phyloP scores from a whole-genome alignment of 495 filamentous ascomycete species.

The Apiosordaria backusii region DNA sequence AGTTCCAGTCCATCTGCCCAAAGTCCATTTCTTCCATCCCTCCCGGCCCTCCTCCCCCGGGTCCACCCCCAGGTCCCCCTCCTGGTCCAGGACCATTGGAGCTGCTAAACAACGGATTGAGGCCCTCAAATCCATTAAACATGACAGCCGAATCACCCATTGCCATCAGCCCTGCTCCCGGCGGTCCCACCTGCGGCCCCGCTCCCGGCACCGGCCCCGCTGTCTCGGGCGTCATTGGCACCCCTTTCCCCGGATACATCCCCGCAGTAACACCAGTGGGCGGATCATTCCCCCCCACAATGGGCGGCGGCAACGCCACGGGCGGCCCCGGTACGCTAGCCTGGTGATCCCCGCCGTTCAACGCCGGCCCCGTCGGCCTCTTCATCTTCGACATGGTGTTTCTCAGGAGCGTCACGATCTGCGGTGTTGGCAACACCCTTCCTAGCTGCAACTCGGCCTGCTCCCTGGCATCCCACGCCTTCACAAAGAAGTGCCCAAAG shows the following conservation, averaged over 20 bases:
- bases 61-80: not conserved
- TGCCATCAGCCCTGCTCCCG: constrained; percentile 15
- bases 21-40: constrained; percentile 39
- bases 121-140: constrained; percentile 25
- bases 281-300: not conserved
- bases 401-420: constrained; percentile 40
- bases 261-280: not conserved
- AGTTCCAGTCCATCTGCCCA: constrained; percentile 46
- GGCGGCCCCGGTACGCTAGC: not conserved
- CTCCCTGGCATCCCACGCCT: constrained; percentile 52
- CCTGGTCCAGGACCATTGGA: not conserved
- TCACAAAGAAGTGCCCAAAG: constrained; percentile 48
- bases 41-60: constrained; percentile 5
- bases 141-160: constrained; percentile 30
- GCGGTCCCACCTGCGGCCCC: constrained; percentile 17
- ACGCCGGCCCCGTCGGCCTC: constrained; percentile 15
- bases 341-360: not conserved
- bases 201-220: not conserved
- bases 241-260: constrained; percentile 22
- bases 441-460: constrained; percentile 43
- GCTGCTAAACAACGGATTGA: constrained; percentile 18
- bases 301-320: not conserved
- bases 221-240: constrained; percentile 2
- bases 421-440: constrained; percentile 37
- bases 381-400: constrained; percentile 28